These are phyloP conservation scores for Phaeomoniella chlamydospora DNA, from an alignment of 2,329 filamentous ascomycete genomes.

Conservation along the genomic window DNA sequence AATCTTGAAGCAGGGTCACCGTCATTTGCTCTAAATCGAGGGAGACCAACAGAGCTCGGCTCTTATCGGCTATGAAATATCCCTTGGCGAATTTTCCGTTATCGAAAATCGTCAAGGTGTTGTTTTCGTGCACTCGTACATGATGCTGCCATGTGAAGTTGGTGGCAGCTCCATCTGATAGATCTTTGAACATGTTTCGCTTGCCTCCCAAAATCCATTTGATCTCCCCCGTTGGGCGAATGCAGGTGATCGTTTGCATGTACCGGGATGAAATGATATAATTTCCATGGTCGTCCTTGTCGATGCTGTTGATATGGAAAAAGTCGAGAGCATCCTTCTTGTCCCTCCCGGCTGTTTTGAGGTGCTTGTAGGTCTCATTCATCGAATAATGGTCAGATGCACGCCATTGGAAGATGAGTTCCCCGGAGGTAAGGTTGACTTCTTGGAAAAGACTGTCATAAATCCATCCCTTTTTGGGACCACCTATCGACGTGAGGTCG, in stretches of 20 bases:
- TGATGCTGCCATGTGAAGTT: slow-evolving; percentile 39
- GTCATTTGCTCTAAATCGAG: slow-evolving; percentile 27
- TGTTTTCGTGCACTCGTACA: slow-evolving; percentile 24
- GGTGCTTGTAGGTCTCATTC: slow-evolving; percentile 12
- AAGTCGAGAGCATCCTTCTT: slow-evolving; percentile 32
- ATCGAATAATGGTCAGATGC: slow-evolving; percentile 30
- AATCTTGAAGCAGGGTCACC: slow-evolving; percentile 24
- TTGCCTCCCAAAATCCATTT: slow-evolving; percentile 38
- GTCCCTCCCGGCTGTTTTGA: slow-evolving; percentile 23
- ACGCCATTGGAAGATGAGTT: slow-evolving; percentile 31
- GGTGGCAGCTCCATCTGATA: slow-evolving; percentile 26
- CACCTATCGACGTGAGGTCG: slow-evolving; percentile 23
- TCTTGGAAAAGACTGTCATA: slow-evolving; percentile 29
- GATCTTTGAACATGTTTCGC: slow-evolving; percentile 24
- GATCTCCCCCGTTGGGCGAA: slow-evolving; percentile 28
- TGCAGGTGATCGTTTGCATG: slow-evolving; percentile 25
- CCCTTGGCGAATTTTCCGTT: slow-evolving; percentile 15
- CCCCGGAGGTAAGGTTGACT: slow-evolving; percentile 27
- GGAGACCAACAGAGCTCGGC: slow-evolving; percentile 17
- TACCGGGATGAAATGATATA: slow-evolving; percentile 29
- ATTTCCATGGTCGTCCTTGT: slow-evolving; percentile 30
- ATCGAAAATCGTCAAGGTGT: slow-evolving; percentile 23
- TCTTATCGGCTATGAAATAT: slow-evolving; percentile 11
- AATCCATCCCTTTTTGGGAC: slow-evolving; percentile 22
- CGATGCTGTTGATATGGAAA: slow-evolving; percentile 41